A percentile compares a stretch with the other conserved stretches of the same genome.
Conservation (phyloP, 352 stramenopile species). For the Phytophthora uliginosa region DNA sequence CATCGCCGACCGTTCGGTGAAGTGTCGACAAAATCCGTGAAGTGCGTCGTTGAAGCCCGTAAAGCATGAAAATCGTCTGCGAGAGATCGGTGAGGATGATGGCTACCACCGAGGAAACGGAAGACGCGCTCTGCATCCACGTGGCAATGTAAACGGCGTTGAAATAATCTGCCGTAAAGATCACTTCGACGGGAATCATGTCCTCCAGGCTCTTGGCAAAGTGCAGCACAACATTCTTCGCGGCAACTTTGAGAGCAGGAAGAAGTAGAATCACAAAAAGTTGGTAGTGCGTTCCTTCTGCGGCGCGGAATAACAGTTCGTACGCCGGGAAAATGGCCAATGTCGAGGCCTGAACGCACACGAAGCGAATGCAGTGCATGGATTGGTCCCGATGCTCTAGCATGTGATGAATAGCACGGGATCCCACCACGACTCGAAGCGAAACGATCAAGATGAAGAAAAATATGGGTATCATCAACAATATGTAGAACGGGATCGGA, state of each 20-base stretch:
- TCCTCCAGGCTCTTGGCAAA: constrained; percentile 28
- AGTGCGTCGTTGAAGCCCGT: constrained; percentile 13
- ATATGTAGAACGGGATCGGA: constrained; percentile 32
- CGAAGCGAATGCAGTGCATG: constrained; percentile 22
- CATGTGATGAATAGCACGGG: constrained; percentile 9
- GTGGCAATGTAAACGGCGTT: constrained; percentile 37
- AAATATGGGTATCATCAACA: constrained; percentile 14
- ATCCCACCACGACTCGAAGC: constrained; percentile 17
- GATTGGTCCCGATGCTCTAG: constrained; percentile 18
- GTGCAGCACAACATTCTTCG: constrained; percentile 30
- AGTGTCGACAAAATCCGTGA: constrained; percentile 14
- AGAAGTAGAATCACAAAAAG: constrained; percentile 31
- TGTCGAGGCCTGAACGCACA: constrained; percentile 26
- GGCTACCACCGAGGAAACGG: constrained; percentile 1
- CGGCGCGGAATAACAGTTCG: constrained; percentile 22
- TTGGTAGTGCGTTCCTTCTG: constrained; percentile 14
- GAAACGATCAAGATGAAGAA: constrained; percentile 24
- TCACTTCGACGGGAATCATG: constrained; percentile 27
- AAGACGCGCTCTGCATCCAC: constrained; percentile 35
- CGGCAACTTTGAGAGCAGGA: constrained; percentile 33
- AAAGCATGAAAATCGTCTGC: constrained; percentile 24
- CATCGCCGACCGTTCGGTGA: not conserved
- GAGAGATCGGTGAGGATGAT: constrained; percentile 37
- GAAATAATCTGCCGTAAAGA: constrained; percentile 42
- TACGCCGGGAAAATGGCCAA: constrained; percentile 35